Evolutionary conservation across 345 rosid species (phyloP).

Genomic region (Gynandropsis gynandra): DNA sequence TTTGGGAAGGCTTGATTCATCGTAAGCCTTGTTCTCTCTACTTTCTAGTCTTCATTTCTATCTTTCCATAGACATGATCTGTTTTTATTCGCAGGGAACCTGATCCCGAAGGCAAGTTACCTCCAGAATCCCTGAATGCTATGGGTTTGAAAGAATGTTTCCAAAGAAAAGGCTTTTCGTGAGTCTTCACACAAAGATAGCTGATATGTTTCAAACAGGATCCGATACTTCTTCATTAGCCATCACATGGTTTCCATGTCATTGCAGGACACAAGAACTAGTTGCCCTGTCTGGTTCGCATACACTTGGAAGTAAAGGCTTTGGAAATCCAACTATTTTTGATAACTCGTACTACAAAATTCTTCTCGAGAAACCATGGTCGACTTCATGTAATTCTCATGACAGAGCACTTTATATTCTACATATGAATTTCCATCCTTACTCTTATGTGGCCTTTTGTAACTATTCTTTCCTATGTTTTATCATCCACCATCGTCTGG

Average conservation of each 20-base stretch:
- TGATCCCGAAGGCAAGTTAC: conserved; percentile 82
- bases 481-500: neutral
- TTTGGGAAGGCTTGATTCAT: conserved; percentile 70
- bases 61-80: conserved; percentile 1
- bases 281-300: conserved; percentile 90
- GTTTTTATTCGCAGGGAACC: conserved; percentile 41
- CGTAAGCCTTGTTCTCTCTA: conserved; percentile 34
- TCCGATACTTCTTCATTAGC: conserved; percentile 8
- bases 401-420: conserved; percentile 4
- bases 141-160: conserved; percentile 65
- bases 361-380: conserved; percentile 86
- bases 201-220: neutral
- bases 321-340: conserved; percentile 61
- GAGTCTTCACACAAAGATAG: conserved; percentile 31
- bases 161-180: conserved; percentile 81
- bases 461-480: neutral
- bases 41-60: conserved; percentile 17
- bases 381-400: conserved; percentile 44
- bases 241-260: neutral
- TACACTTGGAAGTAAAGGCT: conserved; percentile 84
- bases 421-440: neutral
- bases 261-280: conserved; percentile 61
- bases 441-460: neutral
- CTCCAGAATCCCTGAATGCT: conserved; percentile 65
- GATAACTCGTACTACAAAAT: conserved; percentile 82